Conservation (phyloP, 495 filamentous ascomycete genomes). For the Penicillium canariense region DNA sequence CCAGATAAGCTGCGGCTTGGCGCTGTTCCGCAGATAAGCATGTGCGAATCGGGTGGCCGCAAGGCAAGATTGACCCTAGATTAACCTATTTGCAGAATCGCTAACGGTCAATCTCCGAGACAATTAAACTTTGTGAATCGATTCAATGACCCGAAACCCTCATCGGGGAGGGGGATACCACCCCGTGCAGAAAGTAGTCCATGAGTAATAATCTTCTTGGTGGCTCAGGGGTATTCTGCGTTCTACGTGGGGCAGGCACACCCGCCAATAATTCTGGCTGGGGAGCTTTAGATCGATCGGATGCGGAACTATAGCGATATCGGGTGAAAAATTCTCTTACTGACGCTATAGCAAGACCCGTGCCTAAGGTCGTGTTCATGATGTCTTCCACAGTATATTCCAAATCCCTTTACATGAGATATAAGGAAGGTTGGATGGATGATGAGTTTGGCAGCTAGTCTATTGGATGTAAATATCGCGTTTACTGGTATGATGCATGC, state of each 20-base stretch:
- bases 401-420: not conserved
- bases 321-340: not conserved
- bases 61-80: not conserved
- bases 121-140: not conserved
- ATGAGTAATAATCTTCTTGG: not conserved
- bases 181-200: not conserved
- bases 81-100: not conserved
- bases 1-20: constrained; percentile 7
- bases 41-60: not conserved
- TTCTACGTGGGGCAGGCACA: not conserved
- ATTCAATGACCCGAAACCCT: not conserved
- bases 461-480: not conserved
- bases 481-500: not conserved
- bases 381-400: not conserved
- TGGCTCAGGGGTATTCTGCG: not conserved
- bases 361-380: not conserved
- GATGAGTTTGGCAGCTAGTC: not conserved
- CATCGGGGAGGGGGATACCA: not conserved
- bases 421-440: not conserved
- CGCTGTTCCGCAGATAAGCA: not conserved
- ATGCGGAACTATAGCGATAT: not conserved
- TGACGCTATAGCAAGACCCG: not conserved
- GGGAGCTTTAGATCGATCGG: not conserved
- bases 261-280: not conserved
- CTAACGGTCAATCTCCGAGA: not conserved